Percentiles rank a stretch among this genome's conserved stretches.
Conservation (phyloP, 768 basidiomycete species). For the Naganishia onofrii region DNA sequence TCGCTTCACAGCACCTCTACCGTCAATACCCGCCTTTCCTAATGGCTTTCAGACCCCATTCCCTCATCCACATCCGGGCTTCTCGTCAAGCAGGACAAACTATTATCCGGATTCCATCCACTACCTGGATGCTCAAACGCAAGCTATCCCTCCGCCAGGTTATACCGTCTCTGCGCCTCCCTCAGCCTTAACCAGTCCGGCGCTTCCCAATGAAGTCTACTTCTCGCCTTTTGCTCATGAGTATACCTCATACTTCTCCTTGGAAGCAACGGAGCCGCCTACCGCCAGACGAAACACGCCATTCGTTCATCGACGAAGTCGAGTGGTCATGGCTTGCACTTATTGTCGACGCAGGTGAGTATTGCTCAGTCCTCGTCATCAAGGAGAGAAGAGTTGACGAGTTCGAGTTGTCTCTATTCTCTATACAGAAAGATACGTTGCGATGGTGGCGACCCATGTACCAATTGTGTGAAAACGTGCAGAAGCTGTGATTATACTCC, state of each 20-base stretch:
- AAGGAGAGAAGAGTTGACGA: not conserved
- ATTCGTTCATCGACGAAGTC: conserved; percentile 12
- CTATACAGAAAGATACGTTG: conserved; percentile 18
- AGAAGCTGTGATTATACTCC: conserved; percentile 18
- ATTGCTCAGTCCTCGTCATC: not conserved
- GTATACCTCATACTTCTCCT: conserved; percentile 17
- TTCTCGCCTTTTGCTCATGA: conserved; percentile 21
- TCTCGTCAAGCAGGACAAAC: not conserved
- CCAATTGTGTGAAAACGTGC: conserved; percentile 7
- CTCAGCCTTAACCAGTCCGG: conserved; percentile 10
- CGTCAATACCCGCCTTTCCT: not conserved
- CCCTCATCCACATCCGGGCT: not conserved
- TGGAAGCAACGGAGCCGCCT: not conserved
- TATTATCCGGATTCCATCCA: not conserved
- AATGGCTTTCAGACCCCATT: conserved; percentile 4
- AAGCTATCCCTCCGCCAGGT: not conserved
- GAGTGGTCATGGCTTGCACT: conserved; percentile 22
- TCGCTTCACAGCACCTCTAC: conserved; percentile 14
- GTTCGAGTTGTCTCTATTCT: not conserved
- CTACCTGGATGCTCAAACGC: not conserved
- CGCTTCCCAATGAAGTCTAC: conserved; percentile 17
- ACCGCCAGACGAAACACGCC: not conserved
- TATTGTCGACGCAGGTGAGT: conserved; percentile 10
- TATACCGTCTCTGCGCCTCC: conserved; percentile 8
- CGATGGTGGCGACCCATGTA: conserved; percentile 14